Evolutionary conservation across 2,329 filamentous ascomycete species (phyloP).

Genomic region (Microascus cirrosus): DNA sequence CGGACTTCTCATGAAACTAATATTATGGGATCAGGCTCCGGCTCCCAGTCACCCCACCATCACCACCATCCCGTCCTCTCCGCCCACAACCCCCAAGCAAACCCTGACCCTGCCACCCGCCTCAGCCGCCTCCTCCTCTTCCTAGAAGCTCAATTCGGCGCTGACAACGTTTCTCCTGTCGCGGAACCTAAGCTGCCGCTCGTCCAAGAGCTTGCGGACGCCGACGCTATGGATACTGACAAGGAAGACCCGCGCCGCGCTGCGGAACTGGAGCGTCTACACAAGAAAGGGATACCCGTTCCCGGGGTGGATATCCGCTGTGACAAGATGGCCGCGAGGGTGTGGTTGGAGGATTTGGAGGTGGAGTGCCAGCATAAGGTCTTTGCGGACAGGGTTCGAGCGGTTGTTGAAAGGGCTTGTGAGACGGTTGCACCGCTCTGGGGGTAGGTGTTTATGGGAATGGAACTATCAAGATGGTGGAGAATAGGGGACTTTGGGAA

Average conservation of each 20-base stretch:
- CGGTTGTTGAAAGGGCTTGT: conserved; percentile 80
- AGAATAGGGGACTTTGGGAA: not conserved
- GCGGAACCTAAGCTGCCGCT: conserved; percentile 46
- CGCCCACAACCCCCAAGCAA: conserved; percentile 58
- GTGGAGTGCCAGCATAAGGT: conserved; percentile 75
- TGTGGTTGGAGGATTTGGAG: conserved; percentile 87
- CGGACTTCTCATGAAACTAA: not conserved
- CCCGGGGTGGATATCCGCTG: conserved; percentile 80
- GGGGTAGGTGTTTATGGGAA: conserved; percentile 21
- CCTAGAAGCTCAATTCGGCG: conserved; percentile 90
- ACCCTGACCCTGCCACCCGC: conserved; percentile 61
- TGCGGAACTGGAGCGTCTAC: conserved; percentile 64
- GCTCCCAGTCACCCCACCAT: conserved; percentile 21
- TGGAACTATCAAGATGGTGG: not conserved
- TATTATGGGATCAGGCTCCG: conserved; percentile 9
- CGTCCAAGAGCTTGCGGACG: conserved; percentile 16
- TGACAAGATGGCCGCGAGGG: conserved; percentile 74
- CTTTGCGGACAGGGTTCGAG: conserved; percentile 72
- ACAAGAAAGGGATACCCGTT: conserved; percentile 78
- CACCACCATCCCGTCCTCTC: conserved; percentile 33
- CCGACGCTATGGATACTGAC: conserved; percentile 23
- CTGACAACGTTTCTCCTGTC: conserved; percentile 70
- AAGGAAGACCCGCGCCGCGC: conserved; percentile 46
- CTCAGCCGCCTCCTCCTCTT: conserved; percentile 86
- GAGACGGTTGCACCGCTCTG: conserved; percentile 75